Base-by-base conservation (phyloP, 345 rosid species). In the Bruguiera sexangula region DNA sequence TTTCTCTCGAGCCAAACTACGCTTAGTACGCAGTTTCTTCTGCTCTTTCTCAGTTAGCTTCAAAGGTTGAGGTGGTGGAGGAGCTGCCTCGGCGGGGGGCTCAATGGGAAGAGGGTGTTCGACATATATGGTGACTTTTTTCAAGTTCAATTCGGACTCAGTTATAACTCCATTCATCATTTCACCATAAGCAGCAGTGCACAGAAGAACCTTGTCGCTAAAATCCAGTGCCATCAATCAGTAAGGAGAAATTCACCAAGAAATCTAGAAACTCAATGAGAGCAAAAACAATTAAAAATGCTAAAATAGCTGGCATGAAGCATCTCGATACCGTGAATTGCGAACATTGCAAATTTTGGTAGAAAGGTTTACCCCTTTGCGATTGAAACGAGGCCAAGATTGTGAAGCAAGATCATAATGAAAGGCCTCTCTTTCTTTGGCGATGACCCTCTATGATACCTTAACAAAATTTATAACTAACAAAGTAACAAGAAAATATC, bases 81-180 rank as follows among this genome's bases (percentile, higher is more conserved):
- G 96, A 56, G 96, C 87, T 75, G 94, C 80, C 86, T 90, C 97
- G 11, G 98, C 96, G 65, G 98, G 97, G 24, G 96, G 96, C 80
- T 95, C 94, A 61, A 95, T 87, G 26, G 94, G 97, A 67, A 84
- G 84, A 48, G 99, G 98, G 83, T 95, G 99, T 75, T 95, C 96
- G 56, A 89, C 80, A 77, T 88, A 92, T 51, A 86, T 85, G 8
- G 89, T 92, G 43, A 90, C 75, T 78, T 90, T 95, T 62, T 90
- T 96, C 64, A 68, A 75, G 84, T 90, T 95, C 76, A 95, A 70
- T 75, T 81, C 73, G 62, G 67, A 73, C 56, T 83, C 85, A 59
- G 69, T 24, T 30, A 72, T 43, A 53, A 37, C 59, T 36, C 68
- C 91, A 72, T 83, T 85, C 70, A 73, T 77, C 19, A 82, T 76